A percentile compares a stretch with the other conserved stretches of the same genome.
These are phyloP conservation scores for Pelargonium citronellum DNA, from an alignment of 441 rosid species.

Conservation along the genomic window DNA sequence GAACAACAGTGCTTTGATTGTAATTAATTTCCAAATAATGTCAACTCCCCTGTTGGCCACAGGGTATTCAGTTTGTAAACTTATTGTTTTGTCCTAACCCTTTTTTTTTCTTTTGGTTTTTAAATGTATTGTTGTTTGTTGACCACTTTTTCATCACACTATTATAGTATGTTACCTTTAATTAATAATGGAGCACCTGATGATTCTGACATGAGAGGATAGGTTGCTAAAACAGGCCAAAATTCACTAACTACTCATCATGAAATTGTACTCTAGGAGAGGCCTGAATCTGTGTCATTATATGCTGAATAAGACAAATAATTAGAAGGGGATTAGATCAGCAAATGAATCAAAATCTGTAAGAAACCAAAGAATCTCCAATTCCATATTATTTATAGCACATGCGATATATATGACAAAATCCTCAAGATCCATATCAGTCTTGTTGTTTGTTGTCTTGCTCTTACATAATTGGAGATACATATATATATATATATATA, in stretches of 20 bases:
- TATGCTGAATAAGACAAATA: neutral
- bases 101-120: neutral
- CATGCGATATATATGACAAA: neutral
- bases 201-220: neutral
- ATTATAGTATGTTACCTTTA: neutral
- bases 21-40: neutral
- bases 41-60: neutral
- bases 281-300: neutral
- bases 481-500: neutral
- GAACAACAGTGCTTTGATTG: neutral
- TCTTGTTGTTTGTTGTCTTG: neutral
- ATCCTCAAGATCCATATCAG: neutral
- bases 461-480: neutral
- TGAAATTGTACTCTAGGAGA: too few species aligned
- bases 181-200: neutral
- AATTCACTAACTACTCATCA: too few species aligned
- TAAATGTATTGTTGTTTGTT: neutral
- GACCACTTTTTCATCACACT: neutral
- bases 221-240: neutral
- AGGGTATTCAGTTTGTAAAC: neutral
- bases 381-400: neutral
- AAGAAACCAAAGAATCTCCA: neutral
- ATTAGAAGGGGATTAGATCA: too few species aligned
- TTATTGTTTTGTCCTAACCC: neutral
- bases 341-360: too few species aligned